Percentiles rank a stretch among this genome's conserved stretches.
Evolutionary conservation across 2,329 filamentous ascomycete genomes (phyloP).

Genomic region (Mycosphaerella sp.): DNA sequence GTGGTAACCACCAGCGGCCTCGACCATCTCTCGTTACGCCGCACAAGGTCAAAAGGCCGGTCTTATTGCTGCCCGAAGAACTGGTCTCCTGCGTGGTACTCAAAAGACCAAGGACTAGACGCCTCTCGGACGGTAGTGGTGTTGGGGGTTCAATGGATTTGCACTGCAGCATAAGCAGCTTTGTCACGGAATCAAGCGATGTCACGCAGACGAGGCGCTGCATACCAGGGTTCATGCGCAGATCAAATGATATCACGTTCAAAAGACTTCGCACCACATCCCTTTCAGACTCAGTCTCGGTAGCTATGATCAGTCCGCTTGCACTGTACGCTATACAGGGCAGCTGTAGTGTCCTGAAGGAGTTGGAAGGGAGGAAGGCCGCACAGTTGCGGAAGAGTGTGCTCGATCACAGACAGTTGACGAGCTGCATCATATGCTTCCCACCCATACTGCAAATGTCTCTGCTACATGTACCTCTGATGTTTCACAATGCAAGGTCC

Average conservation of each 20-base stretch:
- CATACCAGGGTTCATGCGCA: slow-evolving; percentile 20
- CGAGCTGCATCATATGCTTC: too few species aligned
- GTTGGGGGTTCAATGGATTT: slow-evolving; percentile 29
- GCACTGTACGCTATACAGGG: neutral
- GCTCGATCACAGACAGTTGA: neutral
- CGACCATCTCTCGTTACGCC: slow-evolving; percentile 97
- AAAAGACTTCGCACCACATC: slow-evolving; percentile 8
- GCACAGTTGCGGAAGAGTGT: neutral
- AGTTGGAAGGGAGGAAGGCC: neutral
- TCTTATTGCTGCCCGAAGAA: slow-evolving; percentile 99
- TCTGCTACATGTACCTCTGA: too few species aligned
- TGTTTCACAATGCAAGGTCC: too few species aligned
- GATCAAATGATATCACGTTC: slow-evolving; percentile 25
- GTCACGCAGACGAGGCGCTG: slow-evolving; percentile 21
- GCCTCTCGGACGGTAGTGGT: slow-evolving; percentile 27
- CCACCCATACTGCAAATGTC: too few species aligned
- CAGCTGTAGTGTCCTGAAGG: neutral
- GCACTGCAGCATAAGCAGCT: slow-evolving; percentile 20
- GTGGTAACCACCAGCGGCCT: slow-evolving; percentile 99
- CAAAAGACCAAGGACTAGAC: slow-evolving; percentile 92
- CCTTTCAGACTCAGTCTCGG: neutral
- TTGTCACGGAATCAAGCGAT: slow-evolving; percentile 24
- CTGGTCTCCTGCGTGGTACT: slow-evolving; percentile 99
- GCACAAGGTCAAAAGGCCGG: slow-evolving; percentile 99
- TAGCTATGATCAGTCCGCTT: neutral